Percentiles rank a stretch among this genome's conserved stretches.
These are phyloP conservation scores for Pelargonium citronellum DNA, from an alignment of 441 rosid species.

Conservation along the genomic window DNA sequence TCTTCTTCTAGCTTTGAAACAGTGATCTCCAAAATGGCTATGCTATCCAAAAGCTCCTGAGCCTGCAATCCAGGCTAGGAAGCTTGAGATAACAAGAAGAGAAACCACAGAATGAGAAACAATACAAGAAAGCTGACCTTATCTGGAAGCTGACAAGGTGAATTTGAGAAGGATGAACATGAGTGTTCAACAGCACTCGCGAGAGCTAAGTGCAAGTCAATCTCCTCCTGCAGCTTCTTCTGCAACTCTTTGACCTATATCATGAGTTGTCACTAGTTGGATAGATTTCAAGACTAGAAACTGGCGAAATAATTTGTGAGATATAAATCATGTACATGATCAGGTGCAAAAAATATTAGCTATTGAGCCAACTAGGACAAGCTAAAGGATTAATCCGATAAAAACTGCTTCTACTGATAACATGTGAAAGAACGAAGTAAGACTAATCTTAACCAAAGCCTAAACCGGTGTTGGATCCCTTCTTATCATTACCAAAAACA, in stretches of 20 bases:
- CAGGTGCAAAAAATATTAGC: background rate
- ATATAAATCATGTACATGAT: background rate
- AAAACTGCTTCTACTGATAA: background rate
- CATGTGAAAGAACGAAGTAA: conserved; percentile 6
- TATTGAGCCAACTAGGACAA: background rate
- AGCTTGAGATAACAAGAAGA: conserved; percentile 19
- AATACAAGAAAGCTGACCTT: conserved; percentile 37
- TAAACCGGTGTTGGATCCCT: background rate
- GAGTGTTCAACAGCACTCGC: conserved; percentile 63
- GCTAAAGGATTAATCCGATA: background rate
- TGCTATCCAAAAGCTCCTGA: conserved; percentile 66
- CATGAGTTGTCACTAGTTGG: conserved; percentile 8
- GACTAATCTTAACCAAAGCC: background rate
- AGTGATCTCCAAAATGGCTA: conserved; percentile 62
- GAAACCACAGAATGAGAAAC: conserved; percentile 13
- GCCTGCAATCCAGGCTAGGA: conserved; percentile 39
- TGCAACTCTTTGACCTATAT: conserved; percentile 67
- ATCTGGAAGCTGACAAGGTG: conserved; percentile 61
- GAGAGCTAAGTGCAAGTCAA: conserved; percentile 54
- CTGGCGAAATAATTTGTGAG: background rate
- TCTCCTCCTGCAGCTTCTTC: conserved; percentile 68
- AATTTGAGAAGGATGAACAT: conserved; percentile 38
- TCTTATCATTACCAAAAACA: background rate
- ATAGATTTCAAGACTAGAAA: conserved; percentile 1
- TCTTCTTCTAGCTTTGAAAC: conserved; percentile 84